Base-by-base conservation (phyloP, 768 basidiomycete species). In the Punctularia strigosozonata region DNA sequence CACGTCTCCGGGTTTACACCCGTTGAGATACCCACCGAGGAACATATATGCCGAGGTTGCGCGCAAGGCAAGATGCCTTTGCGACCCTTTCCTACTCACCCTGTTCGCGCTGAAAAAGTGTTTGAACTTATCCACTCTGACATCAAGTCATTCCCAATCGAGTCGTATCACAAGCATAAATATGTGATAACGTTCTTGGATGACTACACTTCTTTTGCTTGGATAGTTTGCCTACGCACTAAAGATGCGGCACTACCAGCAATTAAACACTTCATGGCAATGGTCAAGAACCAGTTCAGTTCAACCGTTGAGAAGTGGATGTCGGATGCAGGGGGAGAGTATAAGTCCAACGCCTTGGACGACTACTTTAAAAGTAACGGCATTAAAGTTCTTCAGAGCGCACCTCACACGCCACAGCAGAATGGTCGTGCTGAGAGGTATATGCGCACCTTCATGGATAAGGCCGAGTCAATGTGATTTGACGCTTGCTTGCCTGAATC, bases 341-440 rank as follows among this genome's bases (percentile, higher is more conserved):
- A n/a, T n/a, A n/a, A n/a, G n/a, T n/a, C n/a, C n/a, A n/a, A n/a
- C n/a, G n/a, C n/a, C n/a, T n/a, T n/a, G n/a, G n/a, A n/a, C n/a
- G n/a, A n/a, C n/a, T n/a, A n/a, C n/a, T n/a, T 40, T 18, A 24
- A 32, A 33, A 36, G 37, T 25, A 17, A 31, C 6, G 26, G 46
- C 21, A 44, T 39, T 13, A 26, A 34, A 19, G 23, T 40, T 6
- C 36, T 31, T 12, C 46, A 44, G 30, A 46, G 41, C 38, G 23
- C 21, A 14, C 5, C 25, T 43, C n/a, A n/a, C n/a, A n/a, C n/a
- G 25, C 23, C 4, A n/a, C 18, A 38, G n/a, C 5, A 33, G 15
- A 21, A 42, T 20, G 36, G 31, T 17, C 23, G 23, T 18, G 5
- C 40, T n/a, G n/a, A 20, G 12, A 18, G 28, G 28, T 28, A 13